phyloP scores from a whole-genome alignment of 192 early-diverging fungal species.

The Coemansia sp. region DNA sequence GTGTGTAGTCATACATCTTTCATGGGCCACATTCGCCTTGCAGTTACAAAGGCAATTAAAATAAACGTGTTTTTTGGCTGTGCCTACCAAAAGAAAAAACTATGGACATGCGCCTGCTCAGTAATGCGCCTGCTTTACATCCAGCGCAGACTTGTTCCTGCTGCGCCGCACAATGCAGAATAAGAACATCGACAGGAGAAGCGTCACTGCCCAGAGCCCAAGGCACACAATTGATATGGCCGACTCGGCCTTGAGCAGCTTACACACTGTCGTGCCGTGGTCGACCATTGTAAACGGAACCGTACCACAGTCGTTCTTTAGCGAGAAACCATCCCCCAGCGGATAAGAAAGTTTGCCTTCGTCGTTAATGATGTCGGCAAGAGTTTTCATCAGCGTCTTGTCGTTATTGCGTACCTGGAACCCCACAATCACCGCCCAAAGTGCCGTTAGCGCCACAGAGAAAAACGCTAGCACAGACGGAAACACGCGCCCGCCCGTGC shows the following conservation, averaged over 20 bases:
- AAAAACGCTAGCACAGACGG: constrained; percentile 30
- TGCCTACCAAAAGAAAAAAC: not conserved
- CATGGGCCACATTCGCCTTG: not conserved
- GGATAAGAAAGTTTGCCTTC: constrained; percentile 33
- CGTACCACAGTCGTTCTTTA: constrained; percentile 47
- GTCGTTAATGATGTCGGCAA: constrained; percentile 22
- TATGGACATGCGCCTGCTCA: not conserved
- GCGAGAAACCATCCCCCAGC: constrained; percentile 50
- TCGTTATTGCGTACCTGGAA: constrained; percentile 43
- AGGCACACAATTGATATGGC: constrained; percentile 40
- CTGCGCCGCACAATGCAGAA: constrained; percentile 34
- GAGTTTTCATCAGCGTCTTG: constrained; percentile 11
- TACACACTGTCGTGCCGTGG: constrained; percentile 38
- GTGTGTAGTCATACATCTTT: not conserved
- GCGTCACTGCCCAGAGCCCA: constrained; percentile 38
- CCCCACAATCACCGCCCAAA: constrained; percentile 49
- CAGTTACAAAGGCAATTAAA: not conserved
- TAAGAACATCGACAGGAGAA: constrained; percentile 40
- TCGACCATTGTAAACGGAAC: constrained; percentile 37
- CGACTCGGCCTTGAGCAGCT: constrained; percentile 45
- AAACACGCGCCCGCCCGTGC: constrained; percentile 26
- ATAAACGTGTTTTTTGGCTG: not conserved
- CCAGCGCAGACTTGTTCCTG: constrained; percentile 5
- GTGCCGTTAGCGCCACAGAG: constrained; percentile 40
- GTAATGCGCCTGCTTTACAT: not conserved